Conservation (phyloP, 1,284 basidiomycete genomes). For the Agaricales sp. region DNA sequence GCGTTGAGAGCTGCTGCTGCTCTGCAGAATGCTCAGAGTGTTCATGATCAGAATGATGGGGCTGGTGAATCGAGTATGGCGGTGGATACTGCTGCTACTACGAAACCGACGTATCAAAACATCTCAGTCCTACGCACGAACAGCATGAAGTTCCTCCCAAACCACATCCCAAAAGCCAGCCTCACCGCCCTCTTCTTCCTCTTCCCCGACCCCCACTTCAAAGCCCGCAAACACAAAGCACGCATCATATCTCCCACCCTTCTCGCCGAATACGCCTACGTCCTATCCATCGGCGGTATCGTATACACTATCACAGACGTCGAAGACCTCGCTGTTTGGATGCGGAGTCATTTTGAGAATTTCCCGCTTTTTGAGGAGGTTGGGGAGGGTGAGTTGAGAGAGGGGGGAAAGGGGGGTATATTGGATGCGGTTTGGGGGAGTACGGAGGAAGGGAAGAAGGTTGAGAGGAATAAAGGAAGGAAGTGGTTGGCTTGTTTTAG, state of each 20-base stretch:
- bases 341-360: constrained; percentile 76
- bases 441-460: constrained; percentile 97
- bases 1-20: constrained; percentile 63
- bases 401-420: constrained; percentile 62
- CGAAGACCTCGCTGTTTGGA: constrained; percentile 91
- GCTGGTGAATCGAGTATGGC: too few species aligned
- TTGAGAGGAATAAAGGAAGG: constrained; percentile 82
- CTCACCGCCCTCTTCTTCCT: constrained; percentile 94
- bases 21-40: too few species aligned
- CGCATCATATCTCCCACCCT: constrained; percentile 94
- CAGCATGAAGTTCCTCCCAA: constrained; percentile 98
- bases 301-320: constrained; percentile 99
- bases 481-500: constrained; percentile 86
- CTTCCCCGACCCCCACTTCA: constrained; percentile 99
- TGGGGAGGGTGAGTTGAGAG: constrained; percentile 63
- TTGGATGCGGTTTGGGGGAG: constrained; percentile 75
- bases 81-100: constrained; percentile 13
- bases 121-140: constrained; percentile 93
- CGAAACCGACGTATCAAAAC: constrained; percentile 72
- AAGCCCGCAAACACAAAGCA: constrained; percentile 96
- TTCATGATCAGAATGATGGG: too few species aligned
- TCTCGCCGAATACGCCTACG: constrained; percentile 91
- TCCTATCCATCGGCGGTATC: constrained; percentile 84
- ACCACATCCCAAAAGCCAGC: constrained; percentile 90
- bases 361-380: constrained; percentile 86